These are phyloP conservation scores for Conticribra weissflogii DNA, from an alignment of 108 stramenopile species.

Conservation along the genomic window DNA sequence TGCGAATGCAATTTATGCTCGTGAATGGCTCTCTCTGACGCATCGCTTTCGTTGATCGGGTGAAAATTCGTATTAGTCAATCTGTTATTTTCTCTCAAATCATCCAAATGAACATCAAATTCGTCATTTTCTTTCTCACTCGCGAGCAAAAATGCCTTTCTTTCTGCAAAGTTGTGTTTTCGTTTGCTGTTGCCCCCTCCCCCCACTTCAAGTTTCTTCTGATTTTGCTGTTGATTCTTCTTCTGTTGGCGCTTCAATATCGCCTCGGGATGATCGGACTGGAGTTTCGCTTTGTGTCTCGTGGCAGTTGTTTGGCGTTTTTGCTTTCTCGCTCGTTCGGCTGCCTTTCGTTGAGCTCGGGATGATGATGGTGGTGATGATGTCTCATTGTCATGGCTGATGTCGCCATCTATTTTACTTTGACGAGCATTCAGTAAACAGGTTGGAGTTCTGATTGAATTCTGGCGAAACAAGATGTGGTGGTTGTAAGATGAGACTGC, in stretches of 20 bases:
- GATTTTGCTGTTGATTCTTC: slow-evolving; percentile 12
- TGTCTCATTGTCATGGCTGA: too few relatives aligned
- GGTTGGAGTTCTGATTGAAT: too few relatives aligned
- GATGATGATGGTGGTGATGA: too few relatives aligned
- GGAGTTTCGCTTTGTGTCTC: slow-evolving; percentile 10
- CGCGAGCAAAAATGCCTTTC: slow-evolving; percentile 10
- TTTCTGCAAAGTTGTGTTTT: slow-evolving; percentile 32
- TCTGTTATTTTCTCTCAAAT: slow-evolving; percentile 16
- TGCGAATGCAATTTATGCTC: slow-evolving; percentile 56
- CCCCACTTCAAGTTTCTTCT: not conserved
- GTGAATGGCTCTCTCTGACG: not conserved
- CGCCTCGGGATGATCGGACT: slow-evolving; percentile 43
- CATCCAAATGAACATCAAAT: slow-evolving; percentile 22
- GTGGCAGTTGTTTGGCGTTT: not conserved
- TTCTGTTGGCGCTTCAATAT: slow-evolving; percentile 28
- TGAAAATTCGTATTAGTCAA: slow-evolving; percentile 1
- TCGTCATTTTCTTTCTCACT: slow-evolving; percentile 18
- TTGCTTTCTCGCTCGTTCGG: slow-evolving; percentile 35
- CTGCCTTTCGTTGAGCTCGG: slow-evolving; percentile 46
- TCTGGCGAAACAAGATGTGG: too few relatives aligned
- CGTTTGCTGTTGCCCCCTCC: slow-evolving; percentile 16
- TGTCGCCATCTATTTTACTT: too few relatives aligned
- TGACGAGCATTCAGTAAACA: too few relatives aligned
- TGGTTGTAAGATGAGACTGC: too few relatives aligned
- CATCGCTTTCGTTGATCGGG: not conserved